Evolutionary conservation across 2,329 filamentous ascomycete species (phyloP).

Genomic region (Pseudocercospora fuligena): DNA sequence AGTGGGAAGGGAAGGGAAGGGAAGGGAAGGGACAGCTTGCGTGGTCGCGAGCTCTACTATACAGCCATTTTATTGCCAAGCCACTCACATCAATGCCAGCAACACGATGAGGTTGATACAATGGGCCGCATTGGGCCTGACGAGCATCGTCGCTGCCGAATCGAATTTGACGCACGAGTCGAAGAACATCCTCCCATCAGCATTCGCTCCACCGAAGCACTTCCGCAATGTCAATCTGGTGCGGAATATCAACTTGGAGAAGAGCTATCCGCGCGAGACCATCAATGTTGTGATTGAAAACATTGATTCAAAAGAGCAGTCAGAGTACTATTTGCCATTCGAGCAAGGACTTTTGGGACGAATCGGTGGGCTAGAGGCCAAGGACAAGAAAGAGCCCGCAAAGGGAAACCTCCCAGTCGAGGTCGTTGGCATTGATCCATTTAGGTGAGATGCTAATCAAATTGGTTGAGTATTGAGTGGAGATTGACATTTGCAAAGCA

Average conservation of each 20-base stretch:
- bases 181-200: constrained; percentile 52
- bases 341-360: constrained; percentile 73
- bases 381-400: constrained; percentile 81
- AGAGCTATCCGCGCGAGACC: constrained; percentile 85
- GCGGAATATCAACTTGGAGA: constrained; percentile 88
- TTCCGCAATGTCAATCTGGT: constrained; percentile 95
- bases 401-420: constrained; percentile 71
- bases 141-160: constrained; percentile 60
- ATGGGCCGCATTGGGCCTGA: constrained; percentile 49
- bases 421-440: constrained; percentile 62
- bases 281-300: constrained; percentile 97
- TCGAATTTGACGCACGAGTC: constrained; percentile 62
- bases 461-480: neutral
- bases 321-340: constrained; percentile 91
- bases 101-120: constrained; percentile 38
- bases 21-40: constrained; percentile 19
- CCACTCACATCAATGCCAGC: constrained; percentile 18
- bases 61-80: neutral
- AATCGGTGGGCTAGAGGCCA: constrained; percentile 86
- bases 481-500: constrained; percentile 30
- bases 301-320: constrained; percentile 74
- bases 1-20: constrained; percentile 7
- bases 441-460: constrained; percentile 51
- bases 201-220: constrained; percentile 82
- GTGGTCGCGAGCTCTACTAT: constrained; percentile 1